Base-by-base conservation (phyloP, 495 filamentous ascomycete genomes). In the Aspergillus baeticus region DNA sequence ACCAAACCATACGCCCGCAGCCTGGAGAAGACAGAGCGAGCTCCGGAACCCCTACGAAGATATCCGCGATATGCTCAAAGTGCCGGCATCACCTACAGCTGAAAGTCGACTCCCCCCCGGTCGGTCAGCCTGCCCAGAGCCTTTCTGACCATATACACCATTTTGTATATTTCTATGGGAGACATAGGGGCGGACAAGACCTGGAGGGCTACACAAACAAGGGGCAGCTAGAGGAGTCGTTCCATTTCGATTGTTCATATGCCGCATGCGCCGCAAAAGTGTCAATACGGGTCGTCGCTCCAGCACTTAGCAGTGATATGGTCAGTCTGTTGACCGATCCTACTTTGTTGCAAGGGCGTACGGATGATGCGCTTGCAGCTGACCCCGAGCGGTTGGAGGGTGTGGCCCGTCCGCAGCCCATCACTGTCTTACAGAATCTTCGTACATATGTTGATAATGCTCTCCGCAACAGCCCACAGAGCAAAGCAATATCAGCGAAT, bases 381-480 rank as follows among this genome's bases (percentile, higher is more conserved):
- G 81, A 90, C 39, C 83, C 85, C 1, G 78, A 80, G 6, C 74
- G 85, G 8, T 82, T 86, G 56, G 73, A 81, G 35, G 84, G 81
- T 29, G 64, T 83, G 21, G 67, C 68, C 36, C 60, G 69, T 18
- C 73, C 78, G 10, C 71, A 71, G 36, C 73, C 76, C 5, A 72
- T 80, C 6, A 77, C 76, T 5, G 75, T 85, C 0, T 67, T 87
- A 21, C 60, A 73, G 18, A 85, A 81, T 20, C 69, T 92, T 34
- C 77, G 77, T 22, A 73, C 72, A 42, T 92, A 91, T 63, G 64
- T 92, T 22, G 69, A 58, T 6, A 87, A 92, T 61, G 74, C 84
- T 7, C 69, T 90, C 44, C 64, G 77, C 29, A 69, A 77, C 35
- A 49, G 63, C 7, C 60, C 68, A 48, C 60, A 67, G 29, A 73